A percentile compares a stretch with the other conserved stretches of the same genome.
Conservation (phyloP, 2,329 filamentous ascomycete genomes). For the Emericellopsis atlantica region DNA sequence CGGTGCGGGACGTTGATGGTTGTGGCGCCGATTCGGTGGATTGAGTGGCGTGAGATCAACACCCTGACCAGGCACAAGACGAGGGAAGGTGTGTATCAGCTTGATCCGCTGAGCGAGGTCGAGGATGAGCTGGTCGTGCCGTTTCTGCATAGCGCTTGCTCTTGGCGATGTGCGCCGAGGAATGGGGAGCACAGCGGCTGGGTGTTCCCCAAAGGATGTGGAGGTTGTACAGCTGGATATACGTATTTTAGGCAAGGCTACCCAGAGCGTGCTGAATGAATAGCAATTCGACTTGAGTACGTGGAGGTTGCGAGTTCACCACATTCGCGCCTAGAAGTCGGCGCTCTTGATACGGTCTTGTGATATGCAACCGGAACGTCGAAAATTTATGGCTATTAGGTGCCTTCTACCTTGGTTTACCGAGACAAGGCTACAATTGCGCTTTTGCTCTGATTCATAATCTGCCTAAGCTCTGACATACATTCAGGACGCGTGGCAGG, state of each 20-base stretch:
- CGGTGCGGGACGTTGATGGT: constrained; percentile 35
- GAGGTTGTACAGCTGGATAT: constrained; percentile 1
- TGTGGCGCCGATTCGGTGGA: constrained; percentile 42
- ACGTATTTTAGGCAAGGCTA: neutral
- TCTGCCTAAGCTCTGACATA: too few relatives aligned
- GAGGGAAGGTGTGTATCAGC: constrained; percentile 3
- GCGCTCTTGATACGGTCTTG: too few relatives aligned
- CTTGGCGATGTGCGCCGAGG: constrained; percentile 31
- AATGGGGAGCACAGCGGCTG: constrained; percentile 1
- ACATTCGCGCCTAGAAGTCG: too few relatives aligned
- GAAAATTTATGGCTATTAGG: too few relatives aligned
- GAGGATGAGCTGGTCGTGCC: constrained; percentile 26
- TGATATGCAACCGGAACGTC: too few relatives aligned
- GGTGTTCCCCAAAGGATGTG: constrained; percentile 1
- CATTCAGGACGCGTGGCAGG: too few relatives aligned
- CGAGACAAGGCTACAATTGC: too few relatives aligned
- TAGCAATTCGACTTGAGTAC: too few relatives aligned
- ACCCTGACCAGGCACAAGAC: neutral
- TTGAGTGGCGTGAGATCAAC: constrained; percentile 44
- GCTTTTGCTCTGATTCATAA: too few relatives aligned
- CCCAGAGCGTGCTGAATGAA: too few relatives aligned
- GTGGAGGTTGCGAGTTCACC: too few relatives aligned
- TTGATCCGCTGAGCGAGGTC: constrained; percentile 14
- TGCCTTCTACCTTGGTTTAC: too few relatives aligned
- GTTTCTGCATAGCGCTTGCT: constrained; percentile 34